Evolutionary conservation across 1,284 basidiomycete genomes (phyloP), one percentile per base, ranked within the genome.

Genomic region (Tilletia caries): DNA sequence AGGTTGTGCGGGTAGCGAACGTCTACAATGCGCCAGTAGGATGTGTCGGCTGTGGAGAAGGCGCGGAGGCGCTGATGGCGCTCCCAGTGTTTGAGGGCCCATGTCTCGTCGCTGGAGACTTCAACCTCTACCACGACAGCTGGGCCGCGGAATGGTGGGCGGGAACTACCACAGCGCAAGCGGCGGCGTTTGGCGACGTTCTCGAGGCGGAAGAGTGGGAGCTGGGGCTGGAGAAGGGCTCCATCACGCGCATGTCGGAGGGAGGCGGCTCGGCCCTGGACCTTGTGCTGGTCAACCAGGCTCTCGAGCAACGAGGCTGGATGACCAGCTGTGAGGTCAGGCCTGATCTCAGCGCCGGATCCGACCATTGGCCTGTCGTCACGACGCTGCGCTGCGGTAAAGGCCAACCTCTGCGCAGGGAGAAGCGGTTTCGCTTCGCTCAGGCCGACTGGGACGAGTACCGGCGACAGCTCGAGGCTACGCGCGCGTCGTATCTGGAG

Each of bases 321-420:
- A 25, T 33, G 3, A 43, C 46, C 12, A 15, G 64, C 2, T 33
- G 25, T 3, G 64, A 65, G 25, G 64, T 65, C 2, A 13, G 23
- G 18, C 13, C 64, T 25, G 46, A 65, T 33, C 64, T 65, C 2
- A 3, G n/a, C 2, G 23, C 27, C 23, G 64, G 64, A 33, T 65
- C 64, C 10, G 64, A 65, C 29, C 64, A 65, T 27, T 48, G 46
- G 64, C 37, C 64, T 4, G 25, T 65, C 13, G 10, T 34, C 29
- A 65, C 64, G 25, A 34, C 2, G 2, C 10, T 65, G 15, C 12
- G 41, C 8, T 44, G 37, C n/a, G 41, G 41, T 3, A 12, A 25
- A 12, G 64, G 64, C 2, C 18, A 2, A 2, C 20, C 64, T 2
- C 2, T 48, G 10, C 5, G 32, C 2, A 3, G 10, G 4, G 3